Evolutionary conservation across 345 rosid genomes (phyloP), one percentile per base, ranked within the genome.

Genomic region (Eucalyptus regnans): DNA sequence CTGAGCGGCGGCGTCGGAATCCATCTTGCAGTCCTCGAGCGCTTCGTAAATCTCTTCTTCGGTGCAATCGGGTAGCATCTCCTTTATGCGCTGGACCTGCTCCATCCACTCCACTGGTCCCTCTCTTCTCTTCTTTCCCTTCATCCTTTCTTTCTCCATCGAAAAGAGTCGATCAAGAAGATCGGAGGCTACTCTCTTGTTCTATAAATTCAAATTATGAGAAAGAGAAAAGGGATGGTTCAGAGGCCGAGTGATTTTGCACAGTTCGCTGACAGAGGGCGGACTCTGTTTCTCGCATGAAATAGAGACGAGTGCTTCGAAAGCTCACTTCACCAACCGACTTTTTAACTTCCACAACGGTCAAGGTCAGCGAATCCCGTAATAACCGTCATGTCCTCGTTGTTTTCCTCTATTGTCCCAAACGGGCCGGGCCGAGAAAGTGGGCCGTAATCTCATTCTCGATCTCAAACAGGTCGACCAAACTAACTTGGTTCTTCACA

Each of bases 1-100:
- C 86, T 94, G 91, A 80, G 91, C 93, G 89, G 96, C 94, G 43
- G 90, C 94, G 87, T 91, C 86, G 33, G 95, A 92, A 92, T 95
- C 93, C 95, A 94, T 95, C 37, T 89, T 64, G 88, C 95, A 95
- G 49, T 93, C 94, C 64, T 64, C 50, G 7, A 95, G 96, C 52
- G 89, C 91, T 52, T 92, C 89, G 89, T 90, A 93, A 93, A 94
- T 93, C 93, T 95, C 94, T 15, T 13, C 51, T 86, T 94, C 95
- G 51, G 96, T 91, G 86, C 88, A 83, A 50, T 87, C 68, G 60
- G 71, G 84, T 37, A 93, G 88, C n/a, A 92, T 89, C 91, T 93
- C 97, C 89, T 88, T 94, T 50, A 95, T 60, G 79, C 89, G 89
- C 92, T 92, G 91, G 44, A 93, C 91, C 80, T 92, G 52, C 90